phyloP scores from a whole-genome alignment of 148 eudicot species.

The Vaccinium myrtillus region DNA sequence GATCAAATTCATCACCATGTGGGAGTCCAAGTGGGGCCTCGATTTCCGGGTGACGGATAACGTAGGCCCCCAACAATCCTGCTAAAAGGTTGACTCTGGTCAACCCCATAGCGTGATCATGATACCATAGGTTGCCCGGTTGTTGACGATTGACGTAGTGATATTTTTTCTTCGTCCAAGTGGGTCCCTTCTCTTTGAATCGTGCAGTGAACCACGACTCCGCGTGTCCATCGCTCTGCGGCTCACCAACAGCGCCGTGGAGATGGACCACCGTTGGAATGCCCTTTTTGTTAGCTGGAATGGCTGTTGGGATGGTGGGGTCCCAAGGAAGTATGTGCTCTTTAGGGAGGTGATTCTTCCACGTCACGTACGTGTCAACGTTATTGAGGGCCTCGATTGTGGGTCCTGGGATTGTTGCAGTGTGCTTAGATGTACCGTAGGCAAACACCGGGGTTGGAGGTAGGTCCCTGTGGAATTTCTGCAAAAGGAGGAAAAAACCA shows the following conservation, averaged over 20 bases:
- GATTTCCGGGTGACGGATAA: slow-evolving; percentile 48
- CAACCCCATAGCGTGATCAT: slow-evolving; percentile 93
- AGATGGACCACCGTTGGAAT: slow-evolving; percentile 88
- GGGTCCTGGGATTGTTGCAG: slow-evolving; percentile 82
- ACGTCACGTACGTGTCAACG: slow-evolving; percentile 47
- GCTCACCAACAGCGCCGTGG: slow-evolving; percentile 74
- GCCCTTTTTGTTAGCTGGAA: slow-evolving; percentile 41
- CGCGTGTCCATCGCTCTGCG: slow-evolving; percentile 66
- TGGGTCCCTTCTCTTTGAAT: slow-evolving; percentile 46
- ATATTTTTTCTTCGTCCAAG: slow-evolving; percentile 55
- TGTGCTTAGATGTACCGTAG: slow-evolving; percentile 44
- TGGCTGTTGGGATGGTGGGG: slow-evolving; percentile 75
- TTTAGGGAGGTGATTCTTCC: slow-evolving; percentile 73
- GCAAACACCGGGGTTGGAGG: slow-evolving; percentile 79
- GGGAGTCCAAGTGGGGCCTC: slow-evolving; percentile 70
- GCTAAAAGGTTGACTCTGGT: slow-evolving; percentile 82
- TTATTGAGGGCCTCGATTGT: slow-evolving; percentile 77
- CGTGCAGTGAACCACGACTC: slow-evolving; percentile 72
- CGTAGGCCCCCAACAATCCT: slow-evolving; percentile 70
- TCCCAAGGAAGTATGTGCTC: slow-evolving; percentile 89
- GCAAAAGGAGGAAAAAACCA: slow-evolving; percentile 11
- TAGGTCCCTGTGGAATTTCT: slow-evolving; percentile 82
- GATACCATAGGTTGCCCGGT: slow-evolving; percentile 80
- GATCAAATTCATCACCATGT: slow-evolving; percentile 55
- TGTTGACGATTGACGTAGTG: slow-evolving; percentile 68